Evolutionary conservation across 768 basidiomycete species (phyloP), one percentile per base, ranked within the genome.

Genomic region (Kwoniella shandongensis): DNA sequence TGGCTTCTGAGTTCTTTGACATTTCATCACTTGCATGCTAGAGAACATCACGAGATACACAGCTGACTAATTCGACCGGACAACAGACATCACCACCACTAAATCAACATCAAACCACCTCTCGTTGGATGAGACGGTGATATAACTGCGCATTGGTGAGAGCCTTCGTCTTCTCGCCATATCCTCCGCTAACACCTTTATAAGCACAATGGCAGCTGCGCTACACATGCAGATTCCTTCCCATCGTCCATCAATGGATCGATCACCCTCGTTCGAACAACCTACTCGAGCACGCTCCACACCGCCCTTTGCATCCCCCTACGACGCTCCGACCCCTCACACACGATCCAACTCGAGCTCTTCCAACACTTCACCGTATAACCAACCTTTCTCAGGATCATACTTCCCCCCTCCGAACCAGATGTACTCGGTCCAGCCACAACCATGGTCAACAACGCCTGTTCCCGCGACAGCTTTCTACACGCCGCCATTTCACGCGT

Each of bases 241-340:
- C n/a, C 57, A 62, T 47, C 68, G 71, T 26, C 65, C 71, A 7
- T 66, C 68, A 17, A 70, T 68, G 71, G 71, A 70, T 53, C 47
- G 66, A 29, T 27, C 66, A 18, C 49, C 66, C 18, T 73, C 71
- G 12, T 69, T 69, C 53, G 70, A 73, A 36, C 63, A 62, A 45
- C 57, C 65, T 26, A 22, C 23, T 26, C 61, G 68, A 39, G 38
- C 65, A 11, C 48, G 59, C 18, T 66, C 68, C n/a, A 54, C 59
- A 7, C 49, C 65, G 17, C 55, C 65, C 17, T 65, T 66, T 41
- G 27, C 56, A 12, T 54, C 63, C 6, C 48, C 53, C 6, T 65
- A 62, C 48, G 60, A 66, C 35, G 29, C 69, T 4, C 45, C 65
- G 8, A 59, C 65, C 11, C 63, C 61, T 26, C 35, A 44, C 12